Evolutionary conservation across 2,329 filamentous ascomycete species (phyloP), one percentile per base, ranked within the genome.

Genomic region (Paecilomyces sp.): DNA sequence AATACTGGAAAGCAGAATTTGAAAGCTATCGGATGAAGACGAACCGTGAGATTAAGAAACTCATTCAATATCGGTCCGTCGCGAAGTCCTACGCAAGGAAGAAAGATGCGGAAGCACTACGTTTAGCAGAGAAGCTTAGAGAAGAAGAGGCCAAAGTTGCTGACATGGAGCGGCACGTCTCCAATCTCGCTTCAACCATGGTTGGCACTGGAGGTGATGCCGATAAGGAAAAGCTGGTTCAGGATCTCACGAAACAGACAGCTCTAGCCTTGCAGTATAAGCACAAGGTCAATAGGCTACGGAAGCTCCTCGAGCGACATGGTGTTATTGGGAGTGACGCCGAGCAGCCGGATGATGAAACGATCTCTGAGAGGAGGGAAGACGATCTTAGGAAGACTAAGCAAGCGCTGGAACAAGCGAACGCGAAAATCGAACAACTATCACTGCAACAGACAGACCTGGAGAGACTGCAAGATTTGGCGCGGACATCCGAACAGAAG

Each of bases 1-100:
- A 80, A 64, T 85, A 85, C 66, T 87, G 84, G 84, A 86, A 86
- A 69, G 76, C 79, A 11, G 81, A 86, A 62, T 86, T 83, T 65
- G 82, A 86, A 58, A 78, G 74, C 47, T 87, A 87, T 65, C 77
- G 83, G 15, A 76, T 78, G 24, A 81, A 79, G 55, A 86, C 84
- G 36, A 81, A 84, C 61, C 77, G 77, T 47, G 84, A 88, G 66
- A 82, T 86, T 67, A 84, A 81, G 68, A 85, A 83, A 65, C 75
- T 88, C 55, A 79, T 87, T 56, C 76, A 81, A 31, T 86, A 87
- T 66, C 82, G 84, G 61, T 80, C 82, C 55, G 74, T 82, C 28
- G 82, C 83, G 18, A 86, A 85, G 68, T 81, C 80, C 50, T 86
- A 81, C 67, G 85, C 85, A 15, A 79, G 77, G 61, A 83, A 84